Evolutionary conservation across 2,329 filamentous ascomycete species (phyloP), one percentile per base, ranked within the genome.

Genomic region (Fusarium sp.): DNA sequence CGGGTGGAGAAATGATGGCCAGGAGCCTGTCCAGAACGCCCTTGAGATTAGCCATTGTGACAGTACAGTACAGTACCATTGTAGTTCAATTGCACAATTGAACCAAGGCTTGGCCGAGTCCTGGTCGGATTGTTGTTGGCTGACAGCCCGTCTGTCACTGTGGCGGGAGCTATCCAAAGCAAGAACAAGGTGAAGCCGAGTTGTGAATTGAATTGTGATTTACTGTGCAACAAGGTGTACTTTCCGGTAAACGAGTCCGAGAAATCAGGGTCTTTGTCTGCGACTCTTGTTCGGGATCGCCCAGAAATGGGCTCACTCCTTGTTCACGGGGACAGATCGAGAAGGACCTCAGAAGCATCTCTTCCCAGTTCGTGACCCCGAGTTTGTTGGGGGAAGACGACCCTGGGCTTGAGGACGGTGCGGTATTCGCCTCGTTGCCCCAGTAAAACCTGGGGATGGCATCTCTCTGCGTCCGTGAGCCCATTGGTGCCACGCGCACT

Each of bases 401-500:
- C 62, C 63, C 71, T 73, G 56, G 51, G 29, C 20, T 36, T 61
- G 40, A 42, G 53, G 3, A 42, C n/a, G 40, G 40, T 12, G 22
- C 12, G 40, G 40, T 44, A 12, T 29, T 42, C 55, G 55, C 24
- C 29, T 58, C 70, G 66, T 71, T 62, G 69, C 66, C 66, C 70
- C 66, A 73, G 70, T 69, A 69, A 73, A 73, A 73, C 51, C 71
- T 73, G 71, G 71, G 71, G 71, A 64, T 66, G 64, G 73, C 59
- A 64, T 72, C 62, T 60, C 51, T 59, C 46, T 69, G 58, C 61
- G 57, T 44, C 65, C 67, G 69, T 67, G 62, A 67, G 75, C 56
- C 75, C 67, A 78, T 69, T 75, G 76, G 75, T 75, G 76, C 76
- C 76, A 78, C 76, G 76, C 75, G 74, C 66, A 64, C 67, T 72